Evolutionary conservation across 176 grass and related monocot genomes (phyloP), one percentile per base, ranked within the genome.

Genomic region (Olyra latifolia): DNA sequence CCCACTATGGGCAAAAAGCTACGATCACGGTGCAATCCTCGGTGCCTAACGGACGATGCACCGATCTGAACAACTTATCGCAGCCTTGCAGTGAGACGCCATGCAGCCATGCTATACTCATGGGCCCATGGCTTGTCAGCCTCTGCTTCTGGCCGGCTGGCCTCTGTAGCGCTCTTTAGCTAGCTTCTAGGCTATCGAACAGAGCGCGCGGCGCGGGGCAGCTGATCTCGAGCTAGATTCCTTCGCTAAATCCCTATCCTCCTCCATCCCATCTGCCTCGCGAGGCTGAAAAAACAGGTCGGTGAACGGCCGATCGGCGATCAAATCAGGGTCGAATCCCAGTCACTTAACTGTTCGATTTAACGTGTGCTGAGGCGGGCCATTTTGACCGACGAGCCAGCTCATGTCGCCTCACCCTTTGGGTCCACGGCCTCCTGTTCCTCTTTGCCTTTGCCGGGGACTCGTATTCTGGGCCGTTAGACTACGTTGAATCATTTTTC

Each of bases 321-420:
- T 56, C 39, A 7, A 23, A 28, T 47, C 28, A 35, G n/a, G 66
- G 25, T 70, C 19, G 19, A 13, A 55, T 47, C 82, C 32, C 50
- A 49, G 24, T 61, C 63, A 70, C 19, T 8, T 11, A 24, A 7
- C 64, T 59, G 73, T 58, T 28, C 16, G 82, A 84, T 69, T 68
- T 60, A 69, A 85, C 74, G 23, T 29, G 54, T 43, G 65, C 1
- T 49, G 29, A 29, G 30, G 14, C 19, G 74, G 53, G 14, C 62
- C 27, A 24, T 24, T 47, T 84, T 48, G 82, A 77, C 82, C 52
- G 65, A n/a, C 27, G 62, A 28, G 10, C 63, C 8, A 4, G 4
- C 14, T 58, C n/a, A 56, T 3, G 20, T 55, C 53, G n/a, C 53
- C 8, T 39, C 29, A 24, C 68, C 22, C 2, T 80, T 42, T 12